Conservation (phyloP, 2,329 filamentous ascomycete species). For the Aspergillus persii region DNA sequence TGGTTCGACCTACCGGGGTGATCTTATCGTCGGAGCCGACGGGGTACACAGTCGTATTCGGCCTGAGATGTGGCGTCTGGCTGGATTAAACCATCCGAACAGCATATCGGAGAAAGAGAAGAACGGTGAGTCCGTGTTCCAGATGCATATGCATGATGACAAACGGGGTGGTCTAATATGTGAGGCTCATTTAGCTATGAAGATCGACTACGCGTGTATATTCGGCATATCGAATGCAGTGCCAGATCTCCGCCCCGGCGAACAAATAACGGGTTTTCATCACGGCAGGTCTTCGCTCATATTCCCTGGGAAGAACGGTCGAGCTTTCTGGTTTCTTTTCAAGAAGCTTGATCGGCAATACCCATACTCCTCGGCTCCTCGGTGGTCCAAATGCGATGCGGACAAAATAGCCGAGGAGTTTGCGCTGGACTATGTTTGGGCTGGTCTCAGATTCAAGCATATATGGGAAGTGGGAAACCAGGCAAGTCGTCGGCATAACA, state of each 20-base stretch:
- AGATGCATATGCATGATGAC: neutral
- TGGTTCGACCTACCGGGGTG: constrained; percentile 32
- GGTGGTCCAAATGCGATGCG: constrained; percentile 8
- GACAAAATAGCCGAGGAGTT: neutral
- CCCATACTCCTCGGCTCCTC: constrained; percentile 6
- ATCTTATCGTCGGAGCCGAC: constrained; percentile 44
- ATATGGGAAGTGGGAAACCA: constrained; percentile 23
- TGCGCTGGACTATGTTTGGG: neutral
- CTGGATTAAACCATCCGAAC: neutral
- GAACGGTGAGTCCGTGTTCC: neutral
- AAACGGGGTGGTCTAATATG: neutral
- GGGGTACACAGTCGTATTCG: constrained; percentile 42
- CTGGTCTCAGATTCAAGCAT: constrained; percentile 11
- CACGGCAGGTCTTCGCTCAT: constrained; percentile 15
- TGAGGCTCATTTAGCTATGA: constrained; percentile 6
- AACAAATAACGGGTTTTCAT: constrained; percentile 11
- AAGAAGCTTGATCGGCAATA: constrained; percentile 18
- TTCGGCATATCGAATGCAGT: constrained; percentile 25
- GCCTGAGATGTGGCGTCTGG: constrained; percentile 27
- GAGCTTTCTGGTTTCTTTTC: constrained; percentile 25
- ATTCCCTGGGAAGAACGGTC: constrained; percentile 17
- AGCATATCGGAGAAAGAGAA: neutral
- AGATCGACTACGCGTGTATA: constrained; percentile 26
- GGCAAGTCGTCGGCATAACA: constrained; percentile 8
- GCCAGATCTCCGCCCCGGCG: constrained; percentile 8